These are phyloP conservation scores for Falciphora oryzae DNA, from an alignment of 2,329 filamentous ascomycete species.

Conservation along the genomic window DNA sequence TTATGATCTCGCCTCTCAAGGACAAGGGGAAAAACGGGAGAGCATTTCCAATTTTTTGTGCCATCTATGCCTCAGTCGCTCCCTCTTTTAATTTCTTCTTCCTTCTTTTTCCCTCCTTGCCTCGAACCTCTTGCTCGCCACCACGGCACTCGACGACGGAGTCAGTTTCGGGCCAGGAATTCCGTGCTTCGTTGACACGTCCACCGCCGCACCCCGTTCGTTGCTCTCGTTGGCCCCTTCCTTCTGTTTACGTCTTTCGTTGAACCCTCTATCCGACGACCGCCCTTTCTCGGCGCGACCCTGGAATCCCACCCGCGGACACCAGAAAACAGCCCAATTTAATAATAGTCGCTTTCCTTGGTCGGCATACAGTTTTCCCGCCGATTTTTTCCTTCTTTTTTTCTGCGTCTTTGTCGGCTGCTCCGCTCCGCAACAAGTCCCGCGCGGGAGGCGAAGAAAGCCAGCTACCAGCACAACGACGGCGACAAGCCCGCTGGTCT, in stretches of 20 bases:
- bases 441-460: not conserved
- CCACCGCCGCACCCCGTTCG: not conserved
- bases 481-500: too few relatives aligned
- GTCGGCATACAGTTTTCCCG: not conserved
- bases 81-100: slow-evolving; percentile 1
- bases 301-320: slow-evolving; percentile 6
- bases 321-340: not conserved
- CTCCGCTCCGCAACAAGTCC: not conserved
- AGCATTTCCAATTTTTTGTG: not conserved
- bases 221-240: not conserved
- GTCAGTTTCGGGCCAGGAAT: not conserved
- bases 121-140: not conserved
- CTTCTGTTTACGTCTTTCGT: slow-evolving; percentile 7
- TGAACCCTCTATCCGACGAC: not conserved
- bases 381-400: not conserved
- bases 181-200: not conserved
- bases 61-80: not conserved
- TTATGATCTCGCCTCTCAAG: not conserved
- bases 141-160: not conserved
- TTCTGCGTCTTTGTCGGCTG: not conserved
- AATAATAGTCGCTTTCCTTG: slow-evolving; percentile 1
- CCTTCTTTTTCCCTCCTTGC: not conserved
- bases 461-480: not conserved
- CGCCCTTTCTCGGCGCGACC: not conserved
- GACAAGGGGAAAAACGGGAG: not conserved